Base-by-base conservation (phyloP, 345 rosid species). In the Punica granatum region DNA sequence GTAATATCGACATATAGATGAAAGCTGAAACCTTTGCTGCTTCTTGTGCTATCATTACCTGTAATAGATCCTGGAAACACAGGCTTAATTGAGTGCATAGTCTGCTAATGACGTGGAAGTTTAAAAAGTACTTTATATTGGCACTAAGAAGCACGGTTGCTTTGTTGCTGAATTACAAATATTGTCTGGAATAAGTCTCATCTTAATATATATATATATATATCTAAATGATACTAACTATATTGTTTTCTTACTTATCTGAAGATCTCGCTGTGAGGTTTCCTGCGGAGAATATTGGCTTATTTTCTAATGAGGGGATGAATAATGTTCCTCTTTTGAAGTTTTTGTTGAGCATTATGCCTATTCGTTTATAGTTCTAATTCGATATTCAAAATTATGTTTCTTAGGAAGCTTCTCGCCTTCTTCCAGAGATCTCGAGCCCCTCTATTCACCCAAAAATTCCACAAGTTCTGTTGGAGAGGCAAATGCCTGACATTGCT, bases 401-500 rank as follows among this genome's bases (percentile, higher is more conserved):
- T 79, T 58, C 73, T 72, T 79, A 92, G 98, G 97, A 94, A 77
- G 96, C 92, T 71, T 85, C 84, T 73, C 76, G 66, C 74, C 85
- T 90, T 75, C 98, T 94, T 78, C 96, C 96, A 12, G 99, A 94
- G 85, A 94, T 92, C 61, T 85, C 84, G 48, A 86, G 96, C 66
- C 85, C 88, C 51, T 70, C 87, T 71, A 82, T 87, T 75, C 93
- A 95, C 82, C 90, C 98, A 49, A 90, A 95, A 85, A 85, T 95
- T 74, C 86, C 88, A 33, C 97, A 73, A 80, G 98, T 95, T 72
- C 80, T 95, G 62, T 76, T 95, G 78, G 99, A 95, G 80, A 84
- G 99, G 82, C 84, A 79, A 69, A 79, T 71, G 64, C 90, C 99
- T 67, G 96, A 92, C 67, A 79, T 82, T 39, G 96, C 98, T 76